phyloP scores from a whole-genome alignment of 768 basidiomycete species.

The Lactifluus rugatus region DNA sequence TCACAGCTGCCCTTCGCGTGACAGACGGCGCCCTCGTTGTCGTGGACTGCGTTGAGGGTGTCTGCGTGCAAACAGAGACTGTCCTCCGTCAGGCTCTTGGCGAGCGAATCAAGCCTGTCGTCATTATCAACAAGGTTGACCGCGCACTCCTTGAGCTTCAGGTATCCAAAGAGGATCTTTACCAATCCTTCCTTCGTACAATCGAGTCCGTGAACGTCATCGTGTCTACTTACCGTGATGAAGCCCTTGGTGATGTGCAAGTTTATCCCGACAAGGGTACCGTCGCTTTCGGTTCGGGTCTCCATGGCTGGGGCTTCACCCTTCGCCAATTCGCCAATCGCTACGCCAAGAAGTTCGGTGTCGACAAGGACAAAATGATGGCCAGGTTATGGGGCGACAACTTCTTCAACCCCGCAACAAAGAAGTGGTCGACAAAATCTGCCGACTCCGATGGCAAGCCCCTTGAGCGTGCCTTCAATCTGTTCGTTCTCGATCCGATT shows the following conservation, averaged over 20 bases:
- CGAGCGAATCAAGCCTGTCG: constrained; percentile 99
- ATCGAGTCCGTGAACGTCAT: constrained; percentile 98
- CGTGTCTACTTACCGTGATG: constrained; percentile 94
- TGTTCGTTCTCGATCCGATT: constrained; percentile 98
- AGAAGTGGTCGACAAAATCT: constrained; percentile 86
- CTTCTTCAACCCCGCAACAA: constrained; percentile 94
- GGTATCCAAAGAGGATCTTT: constrained; percentile 92
- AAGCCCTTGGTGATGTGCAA: constrained; percentile 92
- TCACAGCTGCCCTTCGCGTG: constrained; percentile 98
- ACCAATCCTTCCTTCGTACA: constrained; percentile 95
- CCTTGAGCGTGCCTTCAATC: constrained; percentile 98
- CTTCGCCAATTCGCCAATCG: constrained; percentile 93
- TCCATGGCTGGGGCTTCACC: constrained; percentile 99
- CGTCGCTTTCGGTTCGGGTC: constrained; percentile 97
- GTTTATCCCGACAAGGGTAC: constrained; percentile 98
- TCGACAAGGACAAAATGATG: constrained; percentile 99
- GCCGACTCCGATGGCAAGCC: constrained; percentile 71
- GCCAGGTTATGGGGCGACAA: constrained; percentile 97
- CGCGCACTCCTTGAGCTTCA: constrained; percentile 98
- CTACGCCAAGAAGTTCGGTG: constrained; percentile 98
- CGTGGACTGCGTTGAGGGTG: constrained; percentile 98
- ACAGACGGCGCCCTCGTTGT: constrained; percentile 99
- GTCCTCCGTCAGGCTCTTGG: constrained; percentile 94
- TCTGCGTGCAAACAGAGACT: constrained; percentile 99
- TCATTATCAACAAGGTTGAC: constrained; percentile 99